phyloP scores from a whole-genome alignment of 2,329 filamentous ascomycete genomes.

The Hymenoscyphus fraxineus region DNA sequence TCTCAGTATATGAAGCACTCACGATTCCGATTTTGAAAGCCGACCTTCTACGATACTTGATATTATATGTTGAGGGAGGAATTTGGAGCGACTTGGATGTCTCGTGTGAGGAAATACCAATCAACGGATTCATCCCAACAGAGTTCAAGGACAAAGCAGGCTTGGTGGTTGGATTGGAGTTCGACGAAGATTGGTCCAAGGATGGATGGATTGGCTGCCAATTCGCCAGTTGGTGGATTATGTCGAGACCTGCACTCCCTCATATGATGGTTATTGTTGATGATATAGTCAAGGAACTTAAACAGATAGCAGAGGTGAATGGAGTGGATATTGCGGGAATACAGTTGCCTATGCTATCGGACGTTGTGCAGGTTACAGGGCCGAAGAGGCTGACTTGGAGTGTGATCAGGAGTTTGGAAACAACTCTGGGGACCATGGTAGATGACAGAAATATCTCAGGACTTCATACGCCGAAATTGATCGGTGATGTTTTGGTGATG shows the following conservation, averaged over 20 bases:
- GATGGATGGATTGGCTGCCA: constrained; percentile 17
- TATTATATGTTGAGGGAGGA: constrained; percentile 40
- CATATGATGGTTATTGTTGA: constrained; percentile 32
- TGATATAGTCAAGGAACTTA: constrained; percentile 29
- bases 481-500: constrained; percentile 31
- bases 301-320: constrained; percentile 16
- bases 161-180: constrained; percentile 40
- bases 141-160: constrained; percentile 31
- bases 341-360: constrained; percentile 27
- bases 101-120: constrained; percentile 33
- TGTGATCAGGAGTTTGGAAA: constrained; percentile 30
- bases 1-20: constrained; percentile 36
- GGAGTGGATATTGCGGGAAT: constrained; percentile 21
- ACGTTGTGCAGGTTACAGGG: constrained; percentile 34
- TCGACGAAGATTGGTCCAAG: constrained; percentile 28
- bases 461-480: constrained; percentile 29
- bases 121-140: constrained; percentile 38
- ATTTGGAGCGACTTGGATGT: constrained; percentile 42
- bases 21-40: constrained; percentile 39
- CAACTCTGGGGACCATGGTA: constrained; percentile 19
- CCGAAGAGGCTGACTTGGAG: constrained; percentile 30
- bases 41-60: constrained; percentile 42
- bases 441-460: constrained; percentile 23
- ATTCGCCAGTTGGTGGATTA: constrained; percentile 35
- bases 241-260: constrained; percentile 28